These are phyloP conservation scores for Camelina neglecta DNA, from an alignment of 345 rosid species.

Conservation along the genomic window DNA sequence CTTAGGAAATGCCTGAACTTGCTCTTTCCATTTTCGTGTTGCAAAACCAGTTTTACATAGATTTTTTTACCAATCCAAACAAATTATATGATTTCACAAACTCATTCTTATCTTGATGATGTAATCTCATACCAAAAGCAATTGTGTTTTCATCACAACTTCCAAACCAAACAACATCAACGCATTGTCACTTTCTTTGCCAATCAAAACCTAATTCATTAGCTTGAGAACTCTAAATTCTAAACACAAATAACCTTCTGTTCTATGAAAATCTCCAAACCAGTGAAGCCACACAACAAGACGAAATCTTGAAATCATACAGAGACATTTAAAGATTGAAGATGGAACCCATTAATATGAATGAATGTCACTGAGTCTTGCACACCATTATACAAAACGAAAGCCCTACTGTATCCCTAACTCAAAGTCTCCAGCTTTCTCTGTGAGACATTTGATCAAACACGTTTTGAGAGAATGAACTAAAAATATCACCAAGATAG, in stretches of 20 bases:
- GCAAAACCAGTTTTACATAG: not conserved
- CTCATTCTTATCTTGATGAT: not conserved
- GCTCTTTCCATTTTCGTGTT: conserved; percentile 26
- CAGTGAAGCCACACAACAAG: conserved; percentile 23
- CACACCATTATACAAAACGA: conserved; percentile 29
- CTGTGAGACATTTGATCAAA: conserved; percentile 31
- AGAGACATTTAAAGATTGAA: conserved; percentile 1
- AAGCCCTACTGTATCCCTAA: conserved; percentile 25
- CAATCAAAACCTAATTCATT: conserved; percentile 16
- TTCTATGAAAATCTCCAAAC: conserved; percentile 21
- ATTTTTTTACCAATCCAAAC: not conserved
- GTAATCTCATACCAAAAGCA: not conserved
- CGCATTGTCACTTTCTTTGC: conserved; percentile 4
- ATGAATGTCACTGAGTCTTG: conserved; percentile 13
- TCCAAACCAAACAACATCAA: conserved; percentile 20
- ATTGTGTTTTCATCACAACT: not conserved
- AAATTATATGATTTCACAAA: not conserved
- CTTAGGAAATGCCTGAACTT: conserved; percentile 6
- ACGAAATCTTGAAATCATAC: not conserved
- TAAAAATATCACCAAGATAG: conserved; percentile 16
- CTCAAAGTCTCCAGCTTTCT: conserved; percentile 38
- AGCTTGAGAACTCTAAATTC: conserved; percentile 8
- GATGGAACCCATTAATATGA: conserved; percentile 28
- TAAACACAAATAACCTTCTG: conserved; percentile 1
- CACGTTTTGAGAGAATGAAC: conserved; percentile 17